phyloP scores from a whole-genome alignment of 1,139 yeast genomes.

The Candida buenavistaensis region DNA sequence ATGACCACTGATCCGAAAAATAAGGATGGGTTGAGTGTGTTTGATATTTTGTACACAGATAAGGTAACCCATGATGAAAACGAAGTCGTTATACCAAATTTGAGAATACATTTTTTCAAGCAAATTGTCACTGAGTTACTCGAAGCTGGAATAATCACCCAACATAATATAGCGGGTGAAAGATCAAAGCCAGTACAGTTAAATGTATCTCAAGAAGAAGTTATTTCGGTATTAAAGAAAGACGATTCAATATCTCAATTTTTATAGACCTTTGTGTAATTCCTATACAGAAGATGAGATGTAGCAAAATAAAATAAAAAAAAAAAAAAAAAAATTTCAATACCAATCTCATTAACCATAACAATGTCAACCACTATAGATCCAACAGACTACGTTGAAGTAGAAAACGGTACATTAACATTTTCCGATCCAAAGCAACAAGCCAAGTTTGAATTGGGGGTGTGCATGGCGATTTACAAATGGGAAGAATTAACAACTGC shows the following conservation, averaged over 20 bases:
- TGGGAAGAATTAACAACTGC: constrained; percentile 93
- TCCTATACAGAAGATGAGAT: constrained; percentile 7
- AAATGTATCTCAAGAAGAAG: constrained; percentile 70
- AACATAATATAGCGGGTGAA: constrained; percentile 69
- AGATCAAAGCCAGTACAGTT: constrained; percentile 63
- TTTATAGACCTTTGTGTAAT: constrained; percentile 3
- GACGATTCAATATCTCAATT: constrained; percentile 37
- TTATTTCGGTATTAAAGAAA: constrained; percentile 55
- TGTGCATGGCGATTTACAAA: constrained; percentile 79
- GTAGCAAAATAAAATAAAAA: not conserved
- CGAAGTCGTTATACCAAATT: constrained; percentile 13
- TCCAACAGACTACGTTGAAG: constrained; percentile 48
- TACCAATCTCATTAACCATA: not conserved
- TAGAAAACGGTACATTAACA: constrained; percentile 40
- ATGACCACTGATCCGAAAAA: constrained; percentile 9
- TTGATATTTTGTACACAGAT: constrained; percentile 13
- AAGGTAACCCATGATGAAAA: constrained; percentile 5
- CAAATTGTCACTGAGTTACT: constrained; percentile 63
- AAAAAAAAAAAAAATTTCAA: constrained; percentile 5
- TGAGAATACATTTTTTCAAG: constrained; percentile 48
- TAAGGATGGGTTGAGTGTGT: constrained; percentile 3
- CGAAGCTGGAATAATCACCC: constrained; percentile 74
- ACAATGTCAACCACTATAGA: constrained; percentile 28
- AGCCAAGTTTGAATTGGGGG: constrained; percentile 90
- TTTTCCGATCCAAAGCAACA: constrained; percentile 68